Evolutionary conservation across 768 basidiomycete species (phyloP).

Genomic region (Pleurotus ostreatus): DNA sequence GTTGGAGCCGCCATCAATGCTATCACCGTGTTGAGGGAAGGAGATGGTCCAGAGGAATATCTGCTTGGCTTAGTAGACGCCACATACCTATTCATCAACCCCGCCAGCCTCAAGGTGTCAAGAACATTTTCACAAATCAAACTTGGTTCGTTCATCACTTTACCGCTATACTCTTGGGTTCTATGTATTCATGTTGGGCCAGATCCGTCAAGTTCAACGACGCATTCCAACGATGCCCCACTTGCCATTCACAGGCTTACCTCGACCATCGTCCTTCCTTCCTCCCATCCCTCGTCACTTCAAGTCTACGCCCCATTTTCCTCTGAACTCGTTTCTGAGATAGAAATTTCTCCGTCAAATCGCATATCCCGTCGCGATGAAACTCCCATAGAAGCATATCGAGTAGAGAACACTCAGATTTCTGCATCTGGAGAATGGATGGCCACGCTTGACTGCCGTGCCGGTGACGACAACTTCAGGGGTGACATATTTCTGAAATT

Average conservation of each 20-base stretch:
- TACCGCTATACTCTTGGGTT: neutral
- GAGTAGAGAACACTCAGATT: slow-evolving; percentile 67
- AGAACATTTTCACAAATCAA: slow-evolving; percentile 75
- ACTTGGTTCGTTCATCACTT: slow-evolving; percentile 46
- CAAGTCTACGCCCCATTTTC: slow-evolving; percentile 81
- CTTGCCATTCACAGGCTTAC: slow-evolving; percentile 74
- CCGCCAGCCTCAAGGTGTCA: slow-evolving; percentile 67
- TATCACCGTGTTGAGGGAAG: slow-evolving; percentile 52
- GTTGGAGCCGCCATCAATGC: slow-evolving; percentile 83
- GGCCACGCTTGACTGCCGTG: slow-evolving; percentile 81
- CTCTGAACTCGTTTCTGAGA: slow-evolving; percentile 72
- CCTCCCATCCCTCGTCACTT: slow-evolving; percentile 93
- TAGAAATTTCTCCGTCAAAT: slow-evolving; percentile 94
- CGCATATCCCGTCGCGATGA: slow-evolving; percentile 81
- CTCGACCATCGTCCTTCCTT: slow-evolving; percentile 79
- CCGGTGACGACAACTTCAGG: slow-evolving; percentile 60
- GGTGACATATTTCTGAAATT: slow-evolving; percentile 81
- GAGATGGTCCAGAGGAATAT: slow-evolving; percentile 75
- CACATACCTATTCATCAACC: slow-evolving; percentile 69
- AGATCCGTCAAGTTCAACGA: slow-evolving; percentile 29
- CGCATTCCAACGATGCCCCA: slow-evolving; percentile 47
- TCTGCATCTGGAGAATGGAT: slow-evolving; percentile 81
- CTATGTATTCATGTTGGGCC: neutral
- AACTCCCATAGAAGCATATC: slow-evolving; percentile 66
- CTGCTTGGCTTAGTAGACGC: slow-evolving; percentile 81